Conservation (phyloP, 192 early-diverging fungal species). For the Gaertneriomyces semiglobifer region DNA sequence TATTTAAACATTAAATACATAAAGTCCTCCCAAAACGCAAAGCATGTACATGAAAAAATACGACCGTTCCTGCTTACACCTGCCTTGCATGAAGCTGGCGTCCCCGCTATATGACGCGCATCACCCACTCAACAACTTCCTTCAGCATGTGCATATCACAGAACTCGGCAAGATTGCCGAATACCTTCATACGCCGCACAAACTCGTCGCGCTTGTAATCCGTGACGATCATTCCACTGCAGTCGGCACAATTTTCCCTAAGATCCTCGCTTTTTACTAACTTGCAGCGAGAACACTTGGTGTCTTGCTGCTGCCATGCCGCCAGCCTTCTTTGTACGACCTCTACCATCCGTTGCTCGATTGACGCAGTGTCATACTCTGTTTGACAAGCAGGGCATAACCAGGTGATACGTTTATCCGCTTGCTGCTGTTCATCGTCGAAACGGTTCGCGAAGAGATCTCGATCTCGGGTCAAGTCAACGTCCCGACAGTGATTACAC, state of each 20-base stretch:
- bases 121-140: constrained; percentile 58
- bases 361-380: constrained; percentile 71
- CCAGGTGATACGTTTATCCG: constrained; percentile 44
- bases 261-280: constrained; percentile 79
- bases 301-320: constrained; percentile 86
- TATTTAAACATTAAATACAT: too few relatives aligned
- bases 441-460: constrained; percentile 54
- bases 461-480: constrained; percentile 87
- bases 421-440: constrained; percentile 28
- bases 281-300: constrained; percentile 76
- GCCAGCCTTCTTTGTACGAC: constrained; percentile 63
- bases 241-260: constrained; percentile 64
- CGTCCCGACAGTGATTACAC: constrained; percentile 79
- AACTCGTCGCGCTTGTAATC: constrained; percentile 51
- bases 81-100: background rate
- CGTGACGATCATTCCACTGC: constrained; percentile 62
- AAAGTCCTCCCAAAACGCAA: too few relatives aligned
- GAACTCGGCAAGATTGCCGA: constrained; percentile 61
- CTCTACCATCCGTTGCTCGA: constrained; percentile 82
- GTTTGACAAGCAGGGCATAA: constrained; percentile 70
- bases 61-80: too few relatives aligned
- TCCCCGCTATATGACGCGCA: constrained; percentile 2
- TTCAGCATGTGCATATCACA: constrained; percentile 54
- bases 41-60: too few relatives aligned
- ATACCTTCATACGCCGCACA: constrained; percentile 54